These are phyloP conservation scores for Scleromitrula shiraiana DNA, from an alignment of 2,329 filamentous ascomycete genomes.

Conservation along the genomic window DNA sequence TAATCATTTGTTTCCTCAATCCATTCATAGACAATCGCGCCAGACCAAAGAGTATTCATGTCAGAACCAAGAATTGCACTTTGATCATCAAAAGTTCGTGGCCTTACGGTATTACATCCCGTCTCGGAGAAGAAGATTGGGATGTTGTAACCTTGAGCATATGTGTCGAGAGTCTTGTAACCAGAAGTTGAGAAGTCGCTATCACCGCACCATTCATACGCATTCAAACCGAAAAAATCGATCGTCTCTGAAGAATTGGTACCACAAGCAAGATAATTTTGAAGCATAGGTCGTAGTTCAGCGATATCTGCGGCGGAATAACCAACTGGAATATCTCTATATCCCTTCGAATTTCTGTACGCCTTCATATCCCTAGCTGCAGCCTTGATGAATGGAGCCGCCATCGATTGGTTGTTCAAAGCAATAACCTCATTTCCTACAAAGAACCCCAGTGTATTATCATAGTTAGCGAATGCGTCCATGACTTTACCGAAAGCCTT, in stretches of 20 bases:
- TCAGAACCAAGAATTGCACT: constrained; percentile 64
- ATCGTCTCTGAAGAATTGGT: constrained; percentile 58
- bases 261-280: constrained; percentile 72
- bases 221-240: constrained; percentile 82
- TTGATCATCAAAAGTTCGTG: constrained; percentile 63
- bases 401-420: constrained; percentile 45
- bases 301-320: constrained; percentile 85
- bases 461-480: constrained; percentile 41
- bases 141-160: constrained; percentile 64
- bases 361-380: constrained; percentile 75
- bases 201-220: constrained; percentile 69
- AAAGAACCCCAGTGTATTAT: constrained; percentile 78
- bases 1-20: constrained; percentile 79
- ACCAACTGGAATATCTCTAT: constrained; percentile 74
- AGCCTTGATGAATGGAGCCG: constrained; percentile 77
- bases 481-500: constrained; percentile 35
- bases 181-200: constrained; percentile 52
- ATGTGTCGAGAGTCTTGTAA: constrained; percentile 59
- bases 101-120: constrained; percentile 62
- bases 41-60: constrained; percentile 66
- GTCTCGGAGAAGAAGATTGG: constrained; percentile 88
- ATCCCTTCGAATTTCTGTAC: constrained; percentile 66
- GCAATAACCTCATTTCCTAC: constrained; percentile 85
- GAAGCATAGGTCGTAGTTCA: constrained; percentile 52
- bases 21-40: constrained; percentile 85